Percentiles rank a stretch among this genome's conserved stretches.
Evolutionary conservation across 148 eudicot genomes (phyloP).

Genomic region (Vaccinium myrtillus): DNA sequence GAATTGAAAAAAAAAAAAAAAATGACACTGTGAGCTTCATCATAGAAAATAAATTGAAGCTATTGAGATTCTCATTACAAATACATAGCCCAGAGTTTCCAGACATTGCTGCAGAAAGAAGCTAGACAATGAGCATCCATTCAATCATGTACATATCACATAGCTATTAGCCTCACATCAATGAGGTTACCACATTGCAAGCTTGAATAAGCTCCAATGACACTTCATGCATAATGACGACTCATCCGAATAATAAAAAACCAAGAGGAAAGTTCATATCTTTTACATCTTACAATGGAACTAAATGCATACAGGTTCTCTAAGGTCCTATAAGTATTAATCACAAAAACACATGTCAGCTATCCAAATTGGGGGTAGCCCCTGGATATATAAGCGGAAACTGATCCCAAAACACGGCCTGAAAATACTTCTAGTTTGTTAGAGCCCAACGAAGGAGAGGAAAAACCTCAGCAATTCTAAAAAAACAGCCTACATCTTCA

Average conservation of each 20-base stretch:
- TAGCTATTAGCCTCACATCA: neutral
- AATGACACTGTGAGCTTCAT: neutral
- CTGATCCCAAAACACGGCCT: neutral
- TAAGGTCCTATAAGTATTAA: neutral
- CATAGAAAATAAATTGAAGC: neutral
- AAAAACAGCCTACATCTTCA: neutral
- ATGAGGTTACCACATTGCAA: neutral
- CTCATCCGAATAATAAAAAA: neutral
- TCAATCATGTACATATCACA: neutral
- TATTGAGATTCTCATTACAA: neutral
- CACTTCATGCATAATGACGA: neutral
- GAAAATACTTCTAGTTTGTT: neutral
- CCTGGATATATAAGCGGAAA: neutral
- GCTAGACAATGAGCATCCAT: neutral
- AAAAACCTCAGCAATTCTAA: neutral
- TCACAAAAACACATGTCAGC: neutral
- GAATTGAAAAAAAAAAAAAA: neutral
- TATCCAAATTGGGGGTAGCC: neutral
- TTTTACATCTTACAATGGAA: neutral
- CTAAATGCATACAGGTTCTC: neutral
- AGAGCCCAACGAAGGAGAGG: neutral
- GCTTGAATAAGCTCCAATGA: constrained; percentile 10
- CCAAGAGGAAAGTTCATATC: neutral
- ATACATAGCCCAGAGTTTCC: neutral
- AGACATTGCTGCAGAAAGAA: neutral